Evolutionary conservation across 139 green algal genomes (phyloP).

Genomic region (Coelastrella sp.): DNA sequence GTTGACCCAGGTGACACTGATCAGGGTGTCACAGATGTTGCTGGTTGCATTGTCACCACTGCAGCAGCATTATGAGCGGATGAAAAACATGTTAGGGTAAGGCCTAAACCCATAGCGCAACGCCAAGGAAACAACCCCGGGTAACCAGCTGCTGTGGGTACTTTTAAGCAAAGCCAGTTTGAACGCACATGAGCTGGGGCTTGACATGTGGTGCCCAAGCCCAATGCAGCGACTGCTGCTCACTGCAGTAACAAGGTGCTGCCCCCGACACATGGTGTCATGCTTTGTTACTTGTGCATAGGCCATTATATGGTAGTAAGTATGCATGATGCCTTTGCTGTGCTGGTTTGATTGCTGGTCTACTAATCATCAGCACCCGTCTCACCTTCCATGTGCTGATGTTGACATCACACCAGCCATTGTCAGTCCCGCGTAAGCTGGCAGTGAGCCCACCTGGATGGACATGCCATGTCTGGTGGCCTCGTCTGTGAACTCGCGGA

Average conservation of each 20-base stretch:
- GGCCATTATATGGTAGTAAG: no score
- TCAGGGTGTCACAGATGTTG: conserved; percentile 36
- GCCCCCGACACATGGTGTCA: no score
- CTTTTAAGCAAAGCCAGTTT: neutral
- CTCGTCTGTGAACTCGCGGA: conserved; percentile 15
- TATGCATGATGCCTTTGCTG: neutral
- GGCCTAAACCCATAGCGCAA: neutral
- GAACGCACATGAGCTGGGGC: neutral
- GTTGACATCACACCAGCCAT: conserved; percentile 35
- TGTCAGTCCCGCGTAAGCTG: conserved; percentile 39
- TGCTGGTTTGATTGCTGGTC: neutral
- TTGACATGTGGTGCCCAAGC: neutral
- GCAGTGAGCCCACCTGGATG: conserved; percentile 22
- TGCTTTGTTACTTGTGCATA: no score
- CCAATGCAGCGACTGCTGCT: no score
- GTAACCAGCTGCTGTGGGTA: no score
- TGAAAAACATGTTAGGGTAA: neutral
- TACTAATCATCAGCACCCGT: neutral
- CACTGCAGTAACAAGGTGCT: no score
- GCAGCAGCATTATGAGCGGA: neutral
- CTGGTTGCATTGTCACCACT: conserved; percentile 26
- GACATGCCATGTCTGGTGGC: conserved; percentile 17
- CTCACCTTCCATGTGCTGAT: conserved; percentile 5
- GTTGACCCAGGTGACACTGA: conserved; percentile 40
- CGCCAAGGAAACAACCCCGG: neutral